Base-by-base conservation (phyloP, 495 filamentous ascomycete species). In the Penicillium arizonense region DNA sequence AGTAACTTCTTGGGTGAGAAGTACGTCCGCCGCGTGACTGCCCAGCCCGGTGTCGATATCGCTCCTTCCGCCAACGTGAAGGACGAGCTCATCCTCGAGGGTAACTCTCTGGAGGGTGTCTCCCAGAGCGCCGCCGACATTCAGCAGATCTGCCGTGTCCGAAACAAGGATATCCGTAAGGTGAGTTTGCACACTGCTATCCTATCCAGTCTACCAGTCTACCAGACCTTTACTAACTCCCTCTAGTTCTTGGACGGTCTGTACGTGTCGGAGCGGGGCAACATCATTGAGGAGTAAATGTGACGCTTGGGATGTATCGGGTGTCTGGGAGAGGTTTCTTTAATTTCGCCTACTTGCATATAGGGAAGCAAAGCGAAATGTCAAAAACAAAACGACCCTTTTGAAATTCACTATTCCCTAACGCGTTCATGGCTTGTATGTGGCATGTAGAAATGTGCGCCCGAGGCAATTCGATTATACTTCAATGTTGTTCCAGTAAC, bases 141-240 rank as follows among this genome's bases (percentile, higher is more conserved):
- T 75, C 94, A 98, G 84, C 94, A 98, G 78, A 91, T 93, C 77
- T 98, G 94, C 88, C 82, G 87, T 78, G 94, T 97, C 75, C 84
- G 89, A 70, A 97, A 98, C 87, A 98, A 98, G 90, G 94, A 98
- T 96, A 97, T 98, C 82, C 91, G 95, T 79, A 97, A 97, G 90
- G 90, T 96, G 62, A 54, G 78, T 58, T 18, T 45, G 30, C 5
- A 32, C 3, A 34, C 18, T 14, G 8, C 0, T 10, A 45, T 40
- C 38, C 13, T n/a, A 2, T 13, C 16, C 34, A 5, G n/a, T 35
- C 16, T 4, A 49, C 21, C 33, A 28, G n/a, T 23, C 36, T 2
- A 37, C 51, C 58, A 52, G 71, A 78, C 11, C 4, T 21, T 35
- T 79, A 57, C 46, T 34, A 30, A 30, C 42, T n/a, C 13, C 45